These are phyloP conservation scores for Penicillium polonicum DNA, from an alignment of 2,329 filamentous ascomycete species.

Conservation along the genomic window DNA sequence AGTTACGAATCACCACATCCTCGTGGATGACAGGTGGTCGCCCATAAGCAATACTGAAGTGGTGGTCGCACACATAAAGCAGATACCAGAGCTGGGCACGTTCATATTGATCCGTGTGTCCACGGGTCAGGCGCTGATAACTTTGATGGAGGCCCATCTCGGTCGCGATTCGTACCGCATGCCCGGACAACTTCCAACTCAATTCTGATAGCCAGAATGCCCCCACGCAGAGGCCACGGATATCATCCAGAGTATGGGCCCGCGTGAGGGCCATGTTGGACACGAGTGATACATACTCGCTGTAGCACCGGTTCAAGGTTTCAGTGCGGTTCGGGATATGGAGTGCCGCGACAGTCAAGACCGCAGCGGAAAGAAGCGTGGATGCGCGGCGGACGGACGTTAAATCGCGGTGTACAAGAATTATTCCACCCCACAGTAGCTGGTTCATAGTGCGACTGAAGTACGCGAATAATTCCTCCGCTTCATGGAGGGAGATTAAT, in stretches of 20 bases:
- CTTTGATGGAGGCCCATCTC: constrained; percentile 58
- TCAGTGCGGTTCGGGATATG: constrained; percentile 56
- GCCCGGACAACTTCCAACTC: constrained; percentile 61
- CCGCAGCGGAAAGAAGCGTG: constrained; percentile 55
- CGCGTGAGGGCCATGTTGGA: constrained; percentile 59
- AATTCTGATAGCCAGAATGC: constrained; percentile 64
- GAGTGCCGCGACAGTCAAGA: constrained; percentile 58
- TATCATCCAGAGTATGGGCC: constrained; percentile 57
- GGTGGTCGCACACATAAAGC: constrained; percentile 65
- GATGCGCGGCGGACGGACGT: constrained; percentile 56
- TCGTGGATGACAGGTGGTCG: constrained; percentile 60
- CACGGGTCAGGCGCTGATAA: constrained; percentile 51
- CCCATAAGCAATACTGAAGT: constrained; percentile 63
- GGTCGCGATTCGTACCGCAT: constrained; percentile 58
- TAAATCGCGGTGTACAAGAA: constrained; percentile 51
- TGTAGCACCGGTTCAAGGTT: constrained; percentile 56
- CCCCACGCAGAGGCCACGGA: constrained; percentile 60
- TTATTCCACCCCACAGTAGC: constrained; percentile 54
- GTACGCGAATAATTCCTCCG: constrained; percentile 52
- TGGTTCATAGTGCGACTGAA: constrained; percentile 54
- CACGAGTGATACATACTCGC: constrained; percentile 58
- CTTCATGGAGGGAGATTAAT: constrained; percentile 48
- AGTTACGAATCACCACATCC: constrained; percentile 57
- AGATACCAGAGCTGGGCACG: constrained; percentile 62
- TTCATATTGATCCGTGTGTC: constrained; percentile 52